These are phyloP conservation scores for Boletales sp. DNA, from an alignment of 768 basidiomycete genomes.

Conservation along the genomic window DNA sequence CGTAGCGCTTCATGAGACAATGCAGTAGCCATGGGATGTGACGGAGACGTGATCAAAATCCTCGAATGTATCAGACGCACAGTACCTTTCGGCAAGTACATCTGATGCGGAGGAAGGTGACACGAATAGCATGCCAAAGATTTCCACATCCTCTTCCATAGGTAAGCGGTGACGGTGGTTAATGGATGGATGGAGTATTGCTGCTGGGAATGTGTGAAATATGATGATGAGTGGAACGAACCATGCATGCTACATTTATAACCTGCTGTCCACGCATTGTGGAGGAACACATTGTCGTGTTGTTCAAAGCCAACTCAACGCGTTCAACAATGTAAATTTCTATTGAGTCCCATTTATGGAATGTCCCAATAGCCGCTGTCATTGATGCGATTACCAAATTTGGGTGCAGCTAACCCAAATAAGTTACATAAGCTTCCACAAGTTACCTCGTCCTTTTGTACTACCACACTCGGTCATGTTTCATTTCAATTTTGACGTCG, in stretches of 20 bases:
- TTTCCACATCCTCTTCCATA: constrained; percentile 8
- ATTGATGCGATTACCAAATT: too few relatives aligned
- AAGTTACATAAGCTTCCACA: neutral
- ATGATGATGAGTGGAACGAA: neutral
- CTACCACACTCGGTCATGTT: constrained; percentile 29
- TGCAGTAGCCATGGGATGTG: neutral
- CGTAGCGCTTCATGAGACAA: constrained; percentile 1
- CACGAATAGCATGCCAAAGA: neutral
- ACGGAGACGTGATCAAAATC: neutral
- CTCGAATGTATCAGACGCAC: neutral
- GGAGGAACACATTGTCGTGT: neutral
- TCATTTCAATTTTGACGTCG: constrained; percentile 56
- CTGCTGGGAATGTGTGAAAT: neutral
- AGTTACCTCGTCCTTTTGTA: neutral
- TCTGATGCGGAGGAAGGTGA: neutral
- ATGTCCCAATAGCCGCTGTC: neutral
- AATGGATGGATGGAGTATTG: neutral
- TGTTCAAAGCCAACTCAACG: too few relatives aligned
- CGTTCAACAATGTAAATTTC: too few relatives aligned
- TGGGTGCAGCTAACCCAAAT: neutral
- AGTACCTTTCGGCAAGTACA: neutral
- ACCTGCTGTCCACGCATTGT: neutral
- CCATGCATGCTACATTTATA: neutral
- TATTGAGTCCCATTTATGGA: constrained; percentile 7
- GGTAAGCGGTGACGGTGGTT: neutral